Base-by-base conservation (phyloP, 1,284 basidiomycete genomes). In the Cystobasidiaceae sp. region DNA sequence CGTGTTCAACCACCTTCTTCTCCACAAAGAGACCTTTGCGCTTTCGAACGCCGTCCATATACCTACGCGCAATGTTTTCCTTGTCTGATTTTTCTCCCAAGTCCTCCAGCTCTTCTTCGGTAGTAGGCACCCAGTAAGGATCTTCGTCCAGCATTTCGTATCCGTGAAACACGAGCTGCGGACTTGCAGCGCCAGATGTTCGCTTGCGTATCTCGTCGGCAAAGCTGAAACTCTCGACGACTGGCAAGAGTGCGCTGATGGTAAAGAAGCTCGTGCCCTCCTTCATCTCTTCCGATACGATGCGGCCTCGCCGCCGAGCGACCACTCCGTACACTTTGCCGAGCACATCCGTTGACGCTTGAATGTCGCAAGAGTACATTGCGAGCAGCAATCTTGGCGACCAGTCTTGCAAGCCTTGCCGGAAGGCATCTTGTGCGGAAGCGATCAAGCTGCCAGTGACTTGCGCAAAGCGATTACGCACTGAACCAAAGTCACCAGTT, bases 311-410 rank as follows among this genome's bases (percentile, higher is more conserved):
- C 66, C 96, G 84, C 74, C 87, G 86, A 0, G 93, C 86, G 1
- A 98, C 88, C 15, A 98, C 96, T 2, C 86, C 94, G 73, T 98
- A 98, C 0, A 98, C 93, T 76, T 97, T 98, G 6, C 96, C 96
- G 44, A 98, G 83, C 0, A 97, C 96, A 70, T 98, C 96, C 73
- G 92, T 92, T 8, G 93, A 93, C 1, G 93, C 91, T 79, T 97
- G 96, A 68, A 99, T 97, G 75, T 98, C 93, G 78, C 96, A 99
- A 5, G 88, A 88, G 78, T 99, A 99, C 91, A 97, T 97, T 1
- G 96, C 96, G 61, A 98, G 81, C 86, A 96, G 91, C 71, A 98
- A 82, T 44, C 96, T 83, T 17, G 96, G 96, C 7, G 92, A 96
- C 96, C 96, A 99, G 77, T 98, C 96, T 49, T 98, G 80, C 68